Evolutionary conservation across 2,329 filamentous ascomycete species (phyloP).

Genomic region (Colletotrichum incanum): DNA sequence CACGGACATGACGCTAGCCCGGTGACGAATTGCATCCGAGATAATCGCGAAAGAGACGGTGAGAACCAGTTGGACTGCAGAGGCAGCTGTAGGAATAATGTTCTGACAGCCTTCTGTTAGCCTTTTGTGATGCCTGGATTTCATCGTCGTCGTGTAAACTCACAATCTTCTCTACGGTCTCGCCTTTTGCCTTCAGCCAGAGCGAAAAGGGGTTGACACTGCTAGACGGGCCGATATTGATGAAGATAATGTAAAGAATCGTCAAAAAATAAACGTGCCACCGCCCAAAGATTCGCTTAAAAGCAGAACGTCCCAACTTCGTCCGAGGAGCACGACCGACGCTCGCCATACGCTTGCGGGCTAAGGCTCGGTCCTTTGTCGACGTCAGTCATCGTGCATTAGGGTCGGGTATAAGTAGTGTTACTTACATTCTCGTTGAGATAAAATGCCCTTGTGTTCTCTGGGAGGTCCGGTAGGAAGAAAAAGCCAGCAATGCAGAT

Average conservation of each 20-base stretch:
- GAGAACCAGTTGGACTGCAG: slow-evolving; percentile 34
- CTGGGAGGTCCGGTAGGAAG: slow-evolving; percentile 53
- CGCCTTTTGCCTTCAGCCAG: slow-evolving; percentile 59
- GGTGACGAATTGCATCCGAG: slow-evolving; percentile 36
- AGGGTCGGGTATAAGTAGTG: rapidly evolving
- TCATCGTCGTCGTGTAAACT: slow-evolving; percentile 56
- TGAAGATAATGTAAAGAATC: slow-evolving; percentile 59
- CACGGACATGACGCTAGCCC: slow-evolving; percentile 36
- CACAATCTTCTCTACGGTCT: slow-evolving; percentile 66
- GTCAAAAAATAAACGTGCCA: slow-evolving; percentile 58
- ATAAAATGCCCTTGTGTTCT: slow-evolving; percentile 50
- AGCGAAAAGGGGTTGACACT: slow-evolving; percentile 56
- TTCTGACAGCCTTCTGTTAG: slow-evolving; percentile 6
- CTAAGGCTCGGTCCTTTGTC: slow-evolving; percentile 20
- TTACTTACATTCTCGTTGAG: slow-evolving; percentile 42
- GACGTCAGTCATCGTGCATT: background rate
- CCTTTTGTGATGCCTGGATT: no score
- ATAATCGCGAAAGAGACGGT: slow-evolving; percentile 38
- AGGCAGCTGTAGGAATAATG: slow-evolving; percentile 38
- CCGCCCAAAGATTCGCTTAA: slow-evolving; percentile 35
- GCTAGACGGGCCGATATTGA: slow-evolving; percentile 63
- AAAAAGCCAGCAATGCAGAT: slow-evolving; percentile 59
- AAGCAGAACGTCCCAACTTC: slow-evolving; percentile 60
- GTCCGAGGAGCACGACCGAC: slow-evolving; percentile 68
- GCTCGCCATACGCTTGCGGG: slow-evolving; percentile 45